Evolutionary conservation across 2,329 filamentous ascomycete species (phyloP).

Genomic region (Fusarium napiforme): DNA sequence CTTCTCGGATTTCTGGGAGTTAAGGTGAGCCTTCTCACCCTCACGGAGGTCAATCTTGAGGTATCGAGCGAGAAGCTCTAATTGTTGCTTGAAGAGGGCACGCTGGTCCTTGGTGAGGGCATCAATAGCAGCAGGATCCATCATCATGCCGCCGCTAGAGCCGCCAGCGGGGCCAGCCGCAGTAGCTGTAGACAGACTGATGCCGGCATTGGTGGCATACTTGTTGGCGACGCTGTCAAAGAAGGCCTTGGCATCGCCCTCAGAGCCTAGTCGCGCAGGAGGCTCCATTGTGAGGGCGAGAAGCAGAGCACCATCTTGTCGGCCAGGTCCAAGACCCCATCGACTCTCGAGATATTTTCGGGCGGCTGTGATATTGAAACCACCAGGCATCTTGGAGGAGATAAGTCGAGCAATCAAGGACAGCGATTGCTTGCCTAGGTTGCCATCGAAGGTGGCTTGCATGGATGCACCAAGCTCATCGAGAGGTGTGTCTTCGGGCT

Average conservation of each 20-base stretch:
- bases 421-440: slow-evolving; percentile 95
- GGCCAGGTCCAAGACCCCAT: slow-evolving; percentile 87
- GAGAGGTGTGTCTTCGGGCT: slow-evolving; percentile 95
- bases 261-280: slow-evolving; percentile 84
- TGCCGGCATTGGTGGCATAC: slow-evolving; percentile 84
- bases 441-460: slow-evolving; percentile 98
- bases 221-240: slow-evolving; percentile 90
- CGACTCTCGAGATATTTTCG: slow-evolving; percentile 94
- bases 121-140: slow-evolving; percentile 97
- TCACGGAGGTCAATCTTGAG: slow-evolving; percentile 96
- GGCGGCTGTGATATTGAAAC: slow-evolving; percentile 97
- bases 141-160: slow-evolving; percentile 92
- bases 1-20: slow-evolving; percentile 85
- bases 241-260: slow-evolving; percentile 91
- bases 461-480: slow-evolving; percentile 95
- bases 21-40: slow-evolving; percentile 93
- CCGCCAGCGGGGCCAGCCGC: slow-evolving; percentile 78
- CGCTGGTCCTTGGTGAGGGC: slow-evolving; percentile 97
- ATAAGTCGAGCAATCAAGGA: slow-evolving; percentile 94
- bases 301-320: slow-evolving; percentile 91
- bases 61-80: slow-evolving; percentile 94
- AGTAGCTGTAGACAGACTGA: slow-evolving; percentile 82
- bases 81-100: slow-evolving; percentile 96
- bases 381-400: slow-evolving; percentile 99
- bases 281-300: slow-evolving; percentile 95